Conservation (phyloP, 352 stramenopile genomes). For the Phytophthora quininea region DNA sequence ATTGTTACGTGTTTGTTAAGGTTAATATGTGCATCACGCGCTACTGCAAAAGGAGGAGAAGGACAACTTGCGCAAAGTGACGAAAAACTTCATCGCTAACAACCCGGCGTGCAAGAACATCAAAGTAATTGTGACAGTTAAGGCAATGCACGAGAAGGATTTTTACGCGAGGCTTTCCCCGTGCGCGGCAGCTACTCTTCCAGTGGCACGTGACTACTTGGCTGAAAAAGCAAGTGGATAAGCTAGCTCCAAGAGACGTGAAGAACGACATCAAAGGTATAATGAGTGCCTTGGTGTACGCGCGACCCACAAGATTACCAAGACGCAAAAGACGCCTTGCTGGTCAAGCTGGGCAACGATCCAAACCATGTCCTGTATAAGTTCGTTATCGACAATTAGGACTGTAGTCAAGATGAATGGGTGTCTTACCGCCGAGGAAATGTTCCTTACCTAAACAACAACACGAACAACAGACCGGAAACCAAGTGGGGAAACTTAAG, state of each 20-base stretch:
- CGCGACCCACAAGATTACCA: not conserved
- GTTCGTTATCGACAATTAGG: not conserved
- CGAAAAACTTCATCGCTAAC: slow-evolving; percentile 8
- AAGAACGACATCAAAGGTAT: slow-evolving; percentile 13
- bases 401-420: not conserved
- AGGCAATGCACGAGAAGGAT: slow-evolving; percentile 7
- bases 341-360: not conserved
- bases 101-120: slow-evolving; percentile 5
- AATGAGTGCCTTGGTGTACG: slow-evolving; percentile 9
- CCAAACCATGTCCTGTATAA: not conserved
- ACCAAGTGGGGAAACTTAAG: slow-evolving; percentile 4
- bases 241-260: not conserved
- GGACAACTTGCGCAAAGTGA: not conserved
- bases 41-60: slow-evolving; percentile 11
- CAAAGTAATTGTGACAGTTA: slow-evolving; percentile 6
- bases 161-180: slow-evolving; percentile 1
- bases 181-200: slow-evolving; percentile 8
- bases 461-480: slow-evolving; percentile 9
- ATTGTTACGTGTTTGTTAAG: not conserved
- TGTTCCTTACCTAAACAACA: slow-evolving; percentile 1
- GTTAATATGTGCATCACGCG: slow-evolving; percentile 9
- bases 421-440: slow-evolving; percentile 2
- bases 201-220: slow-evolving; percentile 21
- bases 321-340: not conserved
- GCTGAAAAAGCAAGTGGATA: slow-evolving; percentile 8